Conservation (phyloP, 768 basidiomycete species). For the Paxillus ammoniavirescens region DNA sequence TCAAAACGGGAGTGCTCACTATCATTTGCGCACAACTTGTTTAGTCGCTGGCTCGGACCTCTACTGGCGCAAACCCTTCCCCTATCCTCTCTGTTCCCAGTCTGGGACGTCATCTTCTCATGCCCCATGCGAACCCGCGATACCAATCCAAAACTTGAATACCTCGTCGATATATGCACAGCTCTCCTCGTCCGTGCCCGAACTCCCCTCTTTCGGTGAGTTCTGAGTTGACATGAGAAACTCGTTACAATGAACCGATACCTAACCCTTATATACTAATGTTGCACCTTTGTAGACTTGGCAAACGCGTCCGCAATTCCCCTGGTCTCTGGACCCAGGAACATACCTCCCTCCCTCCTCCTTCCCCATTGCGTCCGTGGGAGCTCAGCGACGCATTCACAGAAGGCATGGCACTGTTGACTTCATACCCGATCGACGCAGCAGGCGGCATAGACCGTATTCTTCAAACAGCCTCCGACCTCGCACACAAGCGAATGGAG, state of each 20-base stretch:
- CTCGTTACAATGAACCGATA: too few species aligned
- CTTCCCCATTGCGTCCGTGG: conserved; percentile 46
- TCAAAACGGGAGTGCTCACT: neutral
- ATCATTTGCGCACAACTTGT: conserved; percentile 1
- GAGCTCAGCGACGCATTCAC: conserved; percentile 63
- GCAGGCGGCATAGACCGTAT: conserved; percentile 72
- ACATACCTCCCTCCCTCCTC: conserved; percentile 32
- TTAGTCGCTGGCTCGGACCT: conserved; percentile 73
- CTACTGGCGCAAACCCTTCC: conserved; percentile 75
- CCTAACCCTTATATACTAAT: neutral
- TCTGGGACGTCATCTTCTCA: conserved; percentile 76
- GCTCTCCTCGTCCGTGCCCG: conserved; percentile 65
- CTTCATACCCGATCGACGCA: conserved; percentile 59
- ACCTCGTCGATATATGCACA: conserved; percentile 67
- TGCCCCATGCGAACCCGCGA: conserved; percentile 51
- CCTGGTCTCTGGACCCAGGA: conserved; percentile 58
- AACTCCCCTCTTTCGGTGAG: conserved; percentile 53
- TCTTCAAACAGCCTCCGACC: conserved; percentile 63
- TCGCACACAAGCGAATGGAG: conserved; percentile 50
- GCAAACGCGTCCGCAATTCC: conserved; percentile 42
- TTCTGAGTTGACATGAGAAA: neutral
- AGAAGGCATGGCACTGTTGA: conserved; percentile 63
- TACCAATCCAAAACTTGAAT: conserved; percentile 61
- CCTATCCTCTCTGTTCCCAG: conserved; percentile 49
- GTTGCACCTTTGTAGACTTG: conserved; percentile 42